A percentile compares a stretch with the other conserved stretches of the same genome.
These are phyloP conservation scores for Curvularia verruculosa DNA, from an alignment of 2,329 filamentous ascomycete genomes.

Conservation along the genomic window DNA sequence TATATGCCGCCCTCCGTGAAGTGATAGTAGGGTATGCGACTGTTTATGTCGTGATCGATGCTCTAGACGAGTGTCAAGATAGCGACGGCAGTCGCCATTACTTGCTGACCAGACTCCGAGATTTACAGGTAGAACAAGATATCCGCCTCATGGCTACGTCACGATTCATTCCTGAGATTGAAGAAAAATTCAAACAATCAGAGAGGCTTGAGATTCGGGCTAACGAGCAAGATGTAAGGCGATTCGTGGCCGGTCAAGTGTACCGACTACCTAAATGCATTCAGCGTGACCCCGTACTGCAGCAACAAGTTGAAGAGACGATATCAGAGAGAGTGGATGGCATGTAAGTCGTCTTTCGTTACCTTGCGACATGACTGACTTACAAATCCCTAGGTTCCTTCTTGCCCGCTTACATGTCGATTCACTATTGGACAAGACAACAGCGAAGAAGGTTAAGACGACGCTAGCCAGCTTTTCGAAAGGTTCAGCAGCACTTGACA, in stretches of 20 bases:
- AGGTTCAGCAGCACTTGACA: not conserved
- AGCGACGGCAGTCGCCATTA: constrained; percentile 11
- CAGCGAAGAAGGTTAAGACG: not conserved
- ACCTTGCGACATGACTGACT: not conserved
- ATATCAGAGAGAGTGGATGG: not conserved
- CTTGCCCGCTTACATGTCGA: not conserved
- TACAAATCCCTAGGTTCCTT: not conserved
- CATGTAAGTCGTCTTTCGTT: not conserved
- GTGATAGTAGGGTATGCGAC: constrained; percentile 10
- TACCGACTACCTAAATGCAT: not conserved
- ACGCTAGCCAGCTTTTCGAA: not conserved
- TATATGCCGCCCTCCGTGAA: constrained; percentile 3
- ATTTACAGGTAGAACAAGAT: constrained; percentile 8
- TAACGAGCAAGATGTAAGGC: not conserved
- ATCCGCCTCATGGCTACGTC: constrained; percentile 20
- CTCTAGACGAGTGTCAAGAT: constrained; percentile 41
- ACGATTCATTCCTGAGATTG: constrained; percentile 26
- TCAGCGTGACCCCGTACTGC: not conserved
- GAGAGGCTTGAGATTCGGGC: not conserved
- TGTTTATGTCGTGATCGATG: constrained; percentile 39
- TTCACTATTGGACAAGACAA: not conserved
- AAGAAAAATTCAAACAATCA: constrained; percentile 5
- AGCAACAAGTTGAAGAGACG: not conserved
- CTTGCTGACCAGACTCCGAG: constrained; percentile 4
- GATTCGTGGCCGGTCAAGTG: not conserved